Percentiles rank a stretch among this genome's conserved stretches.
These are phyloP conservation scores for Tephrocybe sp. DNA, from an alignment of 768 basidiomycete genomes.

Conservation along the genomic window DNA sequence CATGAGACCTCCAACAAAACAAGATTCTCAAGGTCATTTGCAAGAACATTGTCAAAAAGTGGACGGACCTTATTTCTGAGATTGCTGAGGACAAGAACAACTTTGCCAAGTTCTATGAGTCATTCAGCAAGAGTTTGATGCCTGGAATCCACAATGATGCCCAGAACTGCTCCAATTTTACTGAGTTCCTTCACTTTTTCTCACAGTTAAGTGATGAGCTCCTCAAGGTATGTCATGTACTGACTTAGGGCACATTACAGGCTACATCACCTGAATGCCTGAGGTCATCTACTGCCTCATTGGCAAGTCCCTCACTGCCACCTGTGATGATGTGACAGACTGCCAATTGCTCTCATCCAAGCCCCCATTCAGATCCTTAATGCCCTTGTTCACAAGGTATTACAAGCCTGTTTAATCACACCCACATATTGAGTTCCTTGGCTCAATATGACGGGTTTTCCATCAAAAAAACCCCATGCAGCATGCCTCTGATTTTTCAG, in stretches of 20 bases:
- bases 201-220: constrained; percentile 87
- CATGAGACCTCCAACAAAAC: constrained; percentile 99
- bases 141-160: constrained; percentile 99
- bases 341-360: no score
- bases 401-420: no score
- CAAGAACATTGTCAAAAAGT: constrained; percentile 99
- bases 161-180: constrained; percentile 98
- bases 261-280: constrained; percentile 99
- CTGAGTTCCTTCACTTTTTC: constrained; percentile 98
- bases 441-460: no score
- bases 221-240: background rate
- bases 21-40: constrained; percentile 99
- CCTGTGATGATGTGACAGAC: no score
- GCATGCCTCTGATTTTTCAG: no score
- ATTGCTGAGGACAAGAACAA: constrained; percentile 99
- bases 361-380: no score
- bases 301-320: constrained; percentile 91
- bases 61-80: constrained; percentile 90
- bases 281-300: constrained; percentile 99
- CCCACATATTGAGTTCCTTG: no score
- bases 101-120: constrained; percentile 95
- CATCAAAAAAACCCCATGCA: no score
- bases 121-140: constrained; percentile 99
- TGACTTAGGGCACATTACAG: constrained; percentile 37
- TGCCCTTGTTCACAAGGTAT: no score